Evolutionary conservation across 2,329 filamentous ascomycete genomes (phyloP).

Genomic region (Stenocarpella maydis): DNA sequence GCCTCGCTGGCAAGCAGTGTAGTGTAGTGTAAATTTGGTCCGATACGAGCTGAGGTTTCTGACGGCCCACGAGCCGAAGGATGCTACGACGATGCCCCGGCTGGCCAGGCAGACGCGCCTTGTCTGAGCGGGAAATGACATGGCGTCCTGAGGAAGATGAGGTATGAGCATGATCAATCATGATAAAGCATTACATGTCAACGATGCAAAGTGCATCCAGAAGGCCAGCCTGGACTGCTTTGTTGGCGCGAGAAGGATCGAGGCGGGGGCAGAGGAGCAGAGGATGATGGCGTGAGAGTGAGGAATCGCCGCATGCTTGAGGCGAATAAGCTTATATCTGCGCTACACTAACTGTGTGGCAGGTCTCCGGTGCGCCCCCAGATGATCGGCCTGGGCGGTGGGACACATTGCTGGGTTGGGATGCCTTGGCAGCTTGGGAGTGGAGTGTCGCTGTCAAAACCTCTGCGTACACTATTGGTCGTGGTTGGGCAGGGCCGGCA

Average conservation of each 20-base stretch:
- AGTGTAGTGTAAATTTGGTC: too few species aligned
- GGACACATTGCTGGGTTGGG: conserved; percentile 4
- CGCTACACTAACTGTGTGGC: conserved; percentile 2
- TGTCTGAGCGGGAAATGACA: conserved; percentile 11
- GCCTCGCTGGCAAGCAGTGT: neutral
- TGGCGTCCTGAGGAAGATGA: neutral
- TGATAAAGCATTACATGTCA: neutral
- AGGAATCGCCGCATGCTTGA: conserved; percentile 7
- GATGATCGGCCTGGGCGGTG: conserved; percentile 6
- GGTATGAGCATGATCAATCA: neutral
- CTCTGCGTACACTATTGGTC: neutral
- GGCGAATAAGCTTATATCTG: conserved; percentile 26
- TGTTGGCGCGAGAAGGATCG: neutral
- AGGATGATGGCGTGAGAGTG: neutral
- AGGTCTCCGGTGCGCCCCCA: conserved; percentile 1
- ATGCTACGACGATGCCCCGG: neutral
- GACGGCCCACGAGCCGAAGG: neutral
- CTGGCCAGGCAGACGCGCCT: neutral
- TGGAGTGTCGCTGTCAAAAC: neutral
- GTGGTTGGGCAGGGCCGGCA: conserved; percentile 8
- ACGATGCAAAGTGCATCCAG: neutral
- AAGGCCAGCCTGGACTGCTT: neutral
- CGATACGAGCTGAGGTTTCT: conserved; percentile 10
- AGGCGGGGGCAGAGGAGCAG: neutral
- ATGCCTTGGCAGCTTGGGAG: neutral